phyloP scores from a whole-genome alignment of 208 protist genomes.

The Wallacemonas collosoma region DNA sequence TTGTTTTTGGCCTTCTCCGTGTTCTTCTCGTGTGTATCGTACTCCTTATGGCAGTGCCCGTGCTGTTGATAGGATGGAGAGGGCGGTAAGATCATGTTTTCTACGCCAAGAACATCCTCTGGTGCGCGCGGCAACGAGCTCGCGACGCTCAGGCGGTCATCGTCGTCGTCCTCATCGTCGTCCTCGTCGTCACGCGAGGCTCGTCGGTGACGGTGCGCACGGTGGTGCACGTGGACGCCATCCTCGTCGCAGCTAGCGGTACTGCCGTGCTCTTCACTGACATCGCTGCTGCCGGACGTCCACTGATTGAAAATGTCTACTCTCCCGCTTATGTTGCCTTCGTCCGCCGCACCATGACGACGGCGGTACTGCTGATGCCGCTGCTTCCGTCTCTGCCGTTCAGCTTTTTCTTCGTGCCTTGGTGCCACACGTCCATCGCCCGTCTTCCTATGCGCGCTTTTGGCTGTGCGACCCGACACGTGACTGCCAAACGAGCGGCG shows the following conservation, averaged over 20 bases:
- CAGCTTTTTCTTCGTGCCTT: not conserved
- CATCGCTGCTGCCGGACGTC: conserved; percentile 9
- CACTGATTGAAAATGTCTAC: conserved; percentile 34
- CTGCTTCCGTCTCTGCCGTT: not conserved
- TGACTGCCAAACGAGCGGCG: conserved; percentile 11
- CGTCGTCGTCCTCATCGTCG: not conserved
- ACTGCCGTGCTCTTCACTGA: not conserved
- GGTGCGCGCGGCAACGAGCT: conserved; percentile 34
- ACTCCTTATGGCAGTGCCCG: not conserved
- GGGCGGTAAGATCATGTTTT: conserved; percentile 10
- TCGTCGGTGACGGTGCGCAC: too few species aligned
- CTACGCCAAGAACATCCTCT: conserved; percentile 29
- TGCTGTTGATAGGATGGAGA: not conserved
- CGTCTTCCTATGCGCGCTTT: not conserved
- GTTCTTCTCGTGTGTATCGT: not conserved
- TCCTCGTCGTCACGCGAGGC: too few species aligned
- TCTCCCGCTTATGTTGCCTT: not conserved
- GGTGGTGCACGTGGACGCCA: too few species aligned
- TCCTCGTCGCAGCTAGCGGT: not conserved
- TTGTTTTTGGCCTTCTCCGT: not conserved
- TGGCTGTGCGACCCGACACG: conserved; percentile 6
- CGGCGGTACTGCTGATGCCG: conserved; percentile 4
- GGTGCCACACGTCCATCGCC: not conserved
- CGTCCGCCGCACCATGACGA: not conserved
- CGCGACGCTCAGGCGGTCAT: conserved; percentile 22